Evolutionary conservation across 192 early-diverging fungal genomes (phyloP), one percentile per base, ranked within the genome.

Genomic region (Coemansia sp.): DNA sequence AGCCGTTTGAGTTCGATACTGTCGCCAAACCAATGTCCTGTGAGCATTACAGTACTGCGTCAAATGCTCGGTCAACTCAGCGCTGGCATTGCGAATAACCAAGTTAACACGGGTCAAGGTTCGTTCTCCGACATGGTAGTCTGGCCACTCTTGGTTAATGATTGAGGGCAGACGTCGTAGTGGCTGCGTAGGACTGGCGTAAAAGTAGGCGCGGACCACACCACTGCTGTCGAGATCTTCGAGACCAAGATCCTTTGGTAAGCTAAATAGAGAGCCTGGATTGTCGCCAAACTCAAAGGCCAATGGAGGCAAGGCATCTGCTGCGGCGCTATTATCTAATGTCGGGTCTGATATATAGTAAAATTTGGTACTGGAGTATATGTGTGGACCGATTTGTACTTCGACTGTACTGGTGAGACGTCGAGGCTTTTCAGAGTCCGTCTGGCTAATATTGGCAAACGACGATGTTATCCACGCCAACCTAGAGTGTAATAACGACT

Each of bases 261-360:
- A 74, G 29, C 84, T 63, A 49, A 86, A 88, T 7, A 80, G 75
- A 34, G 84, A 82, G 22, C 75, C 74, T 6, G 82, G 68, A 49
- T 75, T 72, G 5, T 91, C 90, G 18, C 78, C 78, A 76, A 91
- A 88, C 65, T 88, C 86, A 60, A 91, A 75, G 3, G 85, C 80
- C 43, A 91, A 68, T 27, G 38, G 68, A 3, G 65, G 70, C 43
- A 65, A 38, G 20, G 55, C 9, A 15, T 52, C 29, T 3, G 55
- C 40, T 42, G 34, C 22, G 13, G 34, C 15, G 42, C 42, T 44
- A 44, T 44, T 12, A 12, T 44, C 20, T 2, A 40, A n/a, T 51
- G 18, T 33, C 1, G 16, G 8, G 4, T 24, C 62, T n/a, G 55
- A 31, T 40, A 75, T 20, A 24, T 61, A 49, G 66, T 85, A 89